Evolutionary conservation across 352 stramenopile genomes (phyloP), one percentile per base, ranked within the genome.

Genomic region (Globisporangium cederbergense): DNA sequence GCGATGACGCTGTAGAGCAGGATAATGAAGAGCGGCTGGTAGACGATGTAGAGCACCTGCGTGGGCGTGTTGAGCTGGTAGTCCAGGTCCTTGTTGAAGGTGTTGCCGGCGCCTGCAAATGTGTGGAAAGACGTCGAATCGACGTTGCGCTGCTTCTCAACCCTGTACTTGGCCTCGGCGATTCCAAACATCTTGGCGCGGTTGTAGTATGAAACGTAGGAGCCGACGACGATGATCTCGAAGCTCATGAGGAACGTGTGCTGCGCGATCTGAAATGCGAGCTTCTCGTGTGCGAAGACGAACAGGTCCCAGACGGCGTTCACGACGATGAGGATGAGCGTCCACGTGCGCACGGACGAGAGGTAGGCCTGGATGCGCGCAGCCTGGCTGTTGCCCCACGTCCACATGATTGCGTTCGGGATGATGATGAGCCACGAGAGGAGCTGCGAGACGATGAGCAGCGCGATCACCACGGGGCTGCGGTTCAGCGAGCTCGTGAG

Each of bases 371-470:
- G 72, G 53, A 54, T 25, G 47, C 22, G 32, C 42, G 34, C 56
- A 51, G 68, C 16, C 58, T 62, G 28, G 36, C 20, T 67, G 49
- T 55, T 70, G 49, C 42, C 63, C 53, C 47, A 58, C 11, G 62
- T 58, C 53, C 70, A 73, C n/a, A 77, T 56, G 9, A 71, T 57
- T 8, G 60, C 50, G 10, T 72, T 67, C 5, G 75, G 79, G n/a
- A 82, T n/a, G 8, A 85, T 32, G 16, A 83, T 42, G 6, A 70
- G 59, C 75, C 79, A 89, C 10, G 77, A 75, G 0, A 36, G 10
- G 22, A 60, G 1, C 22, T 65, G 52, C 18, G 42, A 28, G 9
- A 64, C 47, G 20, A 54, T 1, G 18, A 61, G 14, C 16, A 61
- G 28, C 18, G 40, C 22, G 14, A 43, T 42, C 25, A 52, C 22